Conservation (phyloP, 2,329 filamentous ascomycete species). For the Tolypocladium sp. region DNA sequence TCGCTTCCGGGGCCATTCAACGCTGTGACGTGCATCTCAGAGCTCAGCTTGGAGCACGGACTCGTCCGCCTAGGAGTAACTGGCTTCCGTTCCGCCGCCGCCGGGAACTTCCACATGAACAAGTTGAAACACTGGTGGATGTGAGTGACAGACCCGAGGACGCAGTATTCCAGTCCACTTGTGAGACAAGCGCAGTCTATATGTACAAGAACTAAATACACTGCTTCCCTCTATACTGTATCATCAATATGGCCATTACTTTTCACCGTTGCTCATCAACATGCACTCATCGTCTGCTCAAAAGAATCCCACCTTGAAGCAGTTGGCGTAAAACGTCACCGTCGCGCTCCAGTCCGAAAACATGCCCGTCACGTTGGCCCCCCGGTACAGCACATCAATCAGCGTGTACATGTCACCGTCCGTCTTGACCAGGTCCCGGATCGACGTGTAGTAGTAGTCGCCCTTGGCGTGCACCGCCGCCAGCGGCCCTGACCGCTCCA, state of each 20-base stretch:
- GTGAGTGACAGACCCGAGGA: background rate
- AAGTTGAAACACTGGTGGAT: too few species aligned
- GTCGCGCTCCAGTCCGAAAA: constrained; percentile 65
- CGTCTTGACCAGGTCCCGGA: constrained; percentile 44
- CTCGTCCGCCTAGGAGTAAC: too few species aligned
- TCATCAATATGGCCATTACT: background rate
- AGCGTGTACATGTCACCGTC: constrained; percentile 60
- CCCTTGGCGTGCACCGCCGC: constrained; percentile 33
- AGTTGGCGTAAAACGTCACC: constrained; percentile 64
- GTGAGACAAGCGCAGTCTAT: background rate
- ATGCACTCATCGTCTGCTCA: background rate
- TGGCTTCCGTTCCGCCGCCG: too few species aligned
- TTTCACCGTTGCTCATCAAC: background rate
- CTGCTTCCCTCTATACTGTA: background rate
- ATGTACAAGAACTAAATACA: background rate
- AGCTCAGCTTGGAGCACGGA: too few species aligned
- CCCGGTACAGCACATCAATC: constrained; percentile 52
- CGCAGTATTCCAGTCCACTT: background rate
- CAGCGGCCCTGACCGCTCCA: constrained; percentile 57
- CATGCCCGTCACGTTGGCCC: constrained; percentile 52
- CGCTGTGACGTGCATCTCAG: too few species aligned
- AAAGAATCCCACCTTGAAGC: constrained; percentile 34
- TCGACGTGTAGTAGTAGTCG: constrained; percentile 47
- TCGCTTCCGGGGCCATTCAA: too few species aligned
- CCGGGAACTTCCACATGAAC: too few species aligned